phyloP scores from a whole-genome alignment of 2,329 filamentous ascomycete species.

The Alternaria brassicicola region DNA sequence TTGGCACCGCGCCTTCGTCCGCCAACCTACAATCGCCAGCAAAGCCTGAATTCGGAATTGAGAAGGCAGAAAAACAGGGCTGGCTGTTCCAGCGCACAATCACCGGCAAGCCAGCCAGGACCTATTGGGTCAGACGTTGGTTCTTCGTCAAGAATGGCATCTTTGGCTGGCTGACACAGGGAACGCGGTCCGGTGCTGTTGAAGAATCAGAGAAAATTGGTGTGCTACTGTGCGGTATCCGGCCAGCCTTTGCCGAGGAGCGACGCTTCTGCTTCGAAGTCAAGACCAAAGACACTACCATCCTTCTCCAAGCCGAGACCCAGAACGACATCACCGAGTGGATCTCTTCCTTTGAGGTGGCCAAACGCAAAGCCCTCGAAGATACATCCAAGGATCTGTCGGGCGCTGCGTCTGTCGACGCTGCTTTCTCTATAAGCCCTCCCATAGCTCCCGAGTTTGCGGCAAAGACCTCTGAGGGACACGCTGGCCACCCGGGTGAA shows the following conservation, averaged over 20 bases:
- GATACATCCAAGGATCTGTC: slow-evolving; percentile 63
- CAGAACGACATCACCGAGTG: slow-evolving; percentile 92
- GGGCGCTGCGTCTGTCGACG: slow-evolving; percentile 59
- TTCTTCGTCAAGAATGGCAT: slow-evolving; percentile 95
- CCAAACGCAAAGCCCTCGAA: slow-evolving; percentile 91
- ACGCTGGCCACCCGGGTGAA: slow-evolving; percentile 61
- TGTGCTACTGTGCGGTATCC: slow-evolving; percentile 89
- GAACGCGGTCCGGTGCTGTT: slow-evolving; percentile 78
- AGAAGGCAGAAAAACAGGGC: slow-evolving; percentile 80
- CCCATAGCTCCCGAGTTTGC: slow-evolving; percentile 90
- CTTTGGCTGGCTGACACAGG: slow-evolving; percentile 91
- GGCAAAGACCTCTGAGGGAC: slow-evolving; percentile 73
- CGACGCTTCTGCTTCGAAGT: slow-evolving; percentile 97
- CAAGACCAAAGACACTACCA: slow-evolving; percentile 92
- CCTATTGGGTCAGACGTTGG: slow-evolving; percentile 91
- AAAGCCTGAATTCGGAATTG: slow-evolving; percentile 56
- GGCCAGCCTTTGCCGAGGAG: slow-evolving; percentile 89
- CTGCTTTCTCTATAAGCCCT: slow-evolving; percentile 91
- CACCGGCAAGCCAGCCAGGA: slow-evolving; percentile 85
- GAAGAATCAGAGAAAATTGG: slow-evolving; percentile 96
- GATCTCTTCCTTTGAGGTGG: slow-evolving; percentile 90
- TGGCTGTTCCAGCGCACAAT: slow-evolving; percentile 87
- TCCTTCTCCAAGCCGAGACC: slow-evolving; percentile 90
- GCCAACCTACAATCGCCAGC: slow-evolving; percentile 56
- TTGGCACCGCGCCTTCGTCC: slow-evolving; percentile 70